Percentiles rank a stretch among this genome's conserved stretches.
These are phyloP conservation scores for Miscanthus sacchariflorus DNA, from an alignment of 202 grass and related monocot species.

Conservation along the genomic window DNA sequence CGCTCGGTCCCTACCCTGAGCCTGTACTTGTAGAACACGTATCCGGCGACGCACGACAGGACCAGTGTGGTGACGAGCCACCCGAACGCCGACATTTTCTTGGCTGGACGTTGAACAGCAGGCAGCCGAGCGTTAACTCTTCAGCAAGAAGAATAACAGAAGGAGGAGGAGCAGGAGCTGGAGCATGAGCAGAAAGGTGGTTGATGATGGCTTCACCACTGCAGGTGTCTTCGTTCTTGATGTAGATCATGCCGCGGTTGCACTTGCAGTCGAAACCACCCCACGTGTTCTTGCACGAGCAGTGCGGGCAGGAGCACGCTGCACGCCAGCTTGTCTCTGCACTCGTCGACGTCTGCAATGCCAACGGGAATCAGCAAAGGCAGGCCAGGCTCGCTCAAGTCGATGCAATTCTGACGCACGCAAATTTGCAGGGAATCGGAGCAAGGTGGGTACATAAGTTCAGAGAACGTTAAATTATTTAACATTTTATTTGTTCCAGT, in stretches of 20 bases:
- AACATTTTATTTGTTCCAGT: neutral
- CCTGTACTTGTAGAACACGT: constrained; percentile 93
- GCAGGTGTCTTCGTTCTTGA: constrained; percentile 79
- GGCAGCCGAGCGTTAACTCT: neutral
- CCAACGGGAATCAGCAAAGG: neutral
- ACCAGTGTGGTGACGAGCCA: constrained; percentile 62
- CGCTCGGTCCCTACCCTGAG: constrained; percentile 62
- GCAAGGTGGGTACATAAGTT: neutral
- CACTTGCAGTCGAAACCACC: constrained; percentile 91
- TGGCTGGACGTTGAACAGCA: constrained; percentile 53
- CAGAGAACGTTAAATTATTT: neutral
- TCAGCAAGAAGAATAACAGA: neutral
- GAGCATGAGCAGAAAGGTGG: neutral
- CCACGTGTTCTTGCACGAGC: constrained; percentile 85
- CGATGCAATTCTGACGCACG: neutral
- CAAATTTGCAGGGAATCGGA: neutral
- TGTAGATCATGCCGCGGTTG: constrained; percentile 63
- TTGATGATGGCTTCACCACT: constrained; percentile 53
- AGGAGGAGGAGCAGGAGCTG: no score
- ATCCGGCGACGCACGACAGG: constrained; percentile 73
- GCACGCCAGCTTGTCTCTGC: constrained; percentile 69
- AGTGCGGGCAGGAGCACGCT: constrained; percentile 79
- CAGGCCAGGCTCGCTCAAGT: neutral
- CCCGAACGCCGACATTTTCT: constrained; percentile 57
- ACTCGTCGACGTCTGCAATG: constrained; percentile 82